A percentile compares a stretch with the other conserved stretches of the same genome.
phyloP scores from a whole-genome alignment of 2,329 filamentous ascomycete species.

The Claviceps pazoutovae region DNA sequence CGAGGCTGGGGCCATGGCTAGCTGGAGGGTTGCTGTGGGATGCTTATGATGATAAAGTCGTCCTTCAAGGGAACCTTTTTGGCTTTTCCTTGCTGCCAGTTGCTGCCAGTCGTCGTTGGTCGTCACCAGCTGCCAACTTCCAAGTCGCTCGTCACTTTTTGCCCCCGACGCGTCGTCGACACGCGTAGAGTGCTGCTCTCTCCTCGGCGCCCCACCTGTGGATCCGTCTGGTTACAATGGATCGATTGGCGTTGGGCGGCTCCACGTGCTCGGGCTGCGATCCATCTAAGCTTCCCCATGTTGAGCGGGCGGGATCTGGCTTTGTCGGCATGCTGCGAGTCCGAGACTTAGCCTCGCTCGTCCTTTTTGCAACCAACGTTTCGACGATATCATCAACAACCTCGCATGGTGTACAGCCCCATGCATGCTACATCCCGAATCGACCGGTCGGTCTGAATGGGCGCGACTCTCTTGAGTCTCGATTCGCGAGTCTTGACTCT shows the following conservation, averaged over 20 bases:
- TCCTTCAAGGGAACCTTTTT: too few relatives aligned
- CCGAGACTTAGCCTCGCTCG: not conserved
- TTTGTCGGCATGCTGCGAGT: not conserved
- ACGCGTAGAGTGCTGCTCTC: not conserved
- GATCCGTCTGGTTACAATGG: not conserved
- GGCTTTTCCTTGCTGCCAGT: too few relatives aligned
- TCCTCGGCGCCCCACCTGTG: not conserved
- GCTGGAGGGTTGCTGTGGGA: not conserved
- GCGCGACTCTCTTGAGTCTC: too few relatives aligned
- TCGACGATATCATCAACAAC: not conserved
- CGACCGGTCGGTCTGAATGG: not conserved
- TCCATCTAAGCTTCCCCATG: not conserved
- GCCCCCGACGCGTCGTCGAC: not conserved
- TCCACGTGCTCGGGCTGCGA: not conserved
- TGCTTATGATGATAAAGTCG: not conserved
- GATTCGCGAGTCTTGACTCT: too few relatives aligned
- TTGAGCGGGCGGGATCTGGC: not conserved
- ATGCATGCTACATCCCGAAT: not conserved
- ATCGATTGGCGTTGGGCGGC: not conserved
- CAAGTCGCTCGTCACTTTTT: not conserved
- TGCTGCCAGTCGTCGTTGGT: too few relatives aligned
- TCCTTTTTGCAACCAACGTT: not conserved
- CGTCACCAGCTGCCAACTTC: too few relatives aligned
- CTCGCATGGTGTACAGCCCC: not conserved
- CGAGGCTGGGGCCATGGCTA: slow-evolving; percentile 18